Percentiles rank a stretch among this genome's conserved stretches.
phyloP scores from a whole-genome alignment of 805 yeast species.

The Monosporozyma aerobia region DNA sequence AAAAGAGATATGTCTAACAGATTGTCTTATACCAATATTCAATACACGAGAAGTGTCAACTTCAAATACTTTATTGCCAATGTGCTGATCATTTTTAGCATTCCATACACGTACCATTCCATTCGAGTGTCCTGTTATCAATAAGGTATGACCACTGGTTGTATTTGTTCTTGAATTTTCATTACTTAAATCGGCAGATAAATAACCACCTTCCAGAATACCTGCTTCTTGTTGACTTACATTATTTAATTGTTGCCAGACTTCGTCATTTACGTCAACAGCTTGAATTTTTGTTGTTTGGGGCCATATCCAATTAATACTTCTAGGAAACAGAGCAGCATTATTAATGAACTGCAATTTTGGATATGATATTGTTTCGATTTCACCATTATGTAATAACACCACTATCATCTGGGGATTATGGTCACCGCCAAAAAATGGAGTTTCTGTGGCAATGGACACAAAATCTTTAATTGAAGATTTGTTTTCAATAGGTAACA shows the following conservation, averaged over 20 bases:
- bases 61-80: conserved; percentile 49
- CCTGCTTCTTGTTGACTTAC: conserved; percentile 27
- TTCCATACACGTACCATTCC: conserved; percentile 83
- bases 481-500: conserved; percentile 44
- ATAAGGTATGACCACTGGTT: conserved; percentile 42
- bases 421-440: conserved; percentile 72
- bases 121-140: conserved; percentile 79
- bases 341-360: conserved; percentile 41
- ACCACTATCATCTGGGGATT: conserved; percentile 60
- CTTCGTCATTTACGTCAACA: conserved; percentile 46
- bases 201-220: conserved; percentile 63
- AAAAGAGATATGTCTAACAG: conserved; percentile 55
- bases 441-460: conserved; percentile 52
- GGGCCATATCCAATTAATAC: conserved; percentile 72
- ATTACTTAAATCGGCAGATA: conserved; percentile 18
- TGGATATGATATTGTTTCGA: conserved; percentile 54
- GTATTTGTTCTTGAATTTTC: conserved; percentile 41
- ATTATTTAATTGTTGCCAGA: conserved; percentile 69
- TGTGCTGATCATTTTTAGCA: conserved; percentile 64
- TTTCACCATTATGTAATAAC: conserved; percentile 51
- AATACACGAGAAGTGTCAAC: conserved; percentile 45
- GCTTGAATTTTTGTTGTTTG: conserved; percentile 50
- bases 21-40: conserved; percentile 35
- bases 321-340: conserved; percentile 64
- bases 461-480: conserved; percentile 40